Conservation (phyloP, 306 rosid genomes). For the Sesbania bispinosa region DNA sequence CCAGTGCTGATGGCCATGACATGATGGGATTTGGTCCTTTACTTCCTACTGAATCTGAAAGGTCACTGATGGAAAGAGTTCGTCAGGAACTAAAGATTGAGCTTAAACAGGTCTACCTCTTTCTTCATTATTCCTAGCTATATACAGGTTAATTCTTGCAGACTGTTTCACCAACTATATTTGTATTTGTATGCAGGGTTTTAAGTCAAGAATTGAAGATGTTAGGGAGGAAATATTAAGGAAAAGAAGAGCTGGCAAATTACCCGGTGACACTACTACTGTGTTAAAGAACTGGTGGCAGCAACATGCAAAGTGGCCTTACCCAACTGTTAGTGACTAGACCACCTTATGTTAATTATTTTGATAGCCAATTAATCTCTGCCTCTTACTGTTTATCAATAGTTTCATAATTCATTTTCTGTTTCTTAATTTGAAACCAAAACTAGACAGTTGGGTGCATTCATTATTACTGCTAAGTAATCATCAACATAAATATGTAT, state of each 20-base stretch:
- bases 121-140: background rate
- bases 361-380: background rate
- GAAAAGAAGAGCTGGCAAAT: constrained; percentile 95
- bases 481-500: background rate
- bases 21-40: constrained; percentile 95
- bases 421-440: background rate
- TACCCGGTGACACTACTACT: constrained; percentile 96
- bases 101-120: constrained; percentile 78
- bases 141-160: too few species aligned
- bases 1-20: constrained; percentile 68
- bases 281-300: constrained; percentile 98
- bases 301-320: constrained; percentile 98
- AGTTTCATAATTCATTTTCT: background rate
- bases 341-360: background rate
- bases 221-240: constrained; percentile 95
- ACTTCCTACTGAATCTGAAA: constrained; percentile 93
- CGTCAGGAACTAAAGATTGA: constrained; percentile 96
- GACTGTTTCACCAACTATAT: constrained; percentile 1
- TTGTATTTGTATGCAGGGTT: constrained; percentile 56
- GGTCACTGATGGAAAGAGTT: constrained; percentile 95
- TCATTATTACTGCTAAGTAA: background rate
- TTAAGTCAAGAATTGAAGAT: constrained; percentile 96
- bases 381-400: background rate
- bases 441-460: background rate
- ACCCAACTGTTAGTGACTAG: constrained; percentile 80